These are phyloP conservation scores for Phytophthora uliginosa DNA, from an alignment of 352 stramenopile genomes.

Conservation along the genomic window DNA sequence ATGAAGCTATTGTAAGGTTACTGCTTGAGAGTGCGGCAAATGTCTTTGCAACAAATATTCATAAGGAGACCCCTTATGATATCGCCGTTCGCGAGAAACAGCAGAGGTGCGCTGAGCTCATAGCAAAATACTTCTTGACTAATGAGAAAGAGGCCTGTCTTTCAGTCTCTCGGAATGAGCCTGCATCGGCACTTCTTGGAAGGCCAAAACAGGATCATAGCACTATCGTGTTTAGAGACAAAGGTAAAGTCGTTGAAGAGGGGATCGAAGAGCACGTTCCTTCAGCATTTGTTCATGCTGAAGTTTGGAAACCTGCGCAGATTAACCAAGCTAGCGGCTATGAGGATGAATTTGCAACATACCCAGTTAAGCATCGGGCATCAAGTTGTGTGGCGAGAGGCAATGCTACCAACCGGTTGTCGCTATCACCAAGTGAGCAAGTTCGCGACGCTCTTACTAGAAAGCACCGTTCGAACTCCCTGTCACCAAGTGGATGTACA, in stretches of 20 bases:
- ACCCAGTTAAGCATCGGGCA: constrained; percentile 26
- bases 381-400: constrained; percentile 12
- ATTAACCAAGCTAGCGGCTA: constrained; percentile 9
- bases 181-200: constrained; percentile 54
- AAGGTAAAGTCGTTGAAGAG: constrained; percentile 32
- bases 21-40: constrained; percentile 83
- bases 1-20: constrained; percentile 73
- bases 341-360: constrained; percentile 19
- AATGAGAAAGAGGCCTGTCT: constrained; percentile 37
- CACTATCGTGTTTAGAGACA: constrained; percentile 18
- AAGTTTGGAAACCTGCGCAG: constrained; percentile 20
- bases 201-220: constrained; percentile 25
- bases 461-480: constrained; percentile 43
- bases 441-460: constrained; percentile 60
- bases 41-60: constrained; percentile 66
- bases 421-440: constrained; percentile 67
- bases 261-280: constrained; percentile 25
- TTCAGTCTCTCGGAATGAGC: constrained; percentile 53
- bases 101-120: constrained; percentile 56
- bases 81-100: constrained; percentile 66
- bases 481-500: constrained; percentile 18
- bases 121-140: constrained; percentile 65
- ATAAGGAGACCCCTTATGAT: constrained; percentile 75
- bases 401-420: constrained; percentile 26
- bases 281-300: constrained; percentile 18